Conservation (phyloP, 495 filamentous ascomycete genomes). For the Penicillium longicatenatum region DNA sequence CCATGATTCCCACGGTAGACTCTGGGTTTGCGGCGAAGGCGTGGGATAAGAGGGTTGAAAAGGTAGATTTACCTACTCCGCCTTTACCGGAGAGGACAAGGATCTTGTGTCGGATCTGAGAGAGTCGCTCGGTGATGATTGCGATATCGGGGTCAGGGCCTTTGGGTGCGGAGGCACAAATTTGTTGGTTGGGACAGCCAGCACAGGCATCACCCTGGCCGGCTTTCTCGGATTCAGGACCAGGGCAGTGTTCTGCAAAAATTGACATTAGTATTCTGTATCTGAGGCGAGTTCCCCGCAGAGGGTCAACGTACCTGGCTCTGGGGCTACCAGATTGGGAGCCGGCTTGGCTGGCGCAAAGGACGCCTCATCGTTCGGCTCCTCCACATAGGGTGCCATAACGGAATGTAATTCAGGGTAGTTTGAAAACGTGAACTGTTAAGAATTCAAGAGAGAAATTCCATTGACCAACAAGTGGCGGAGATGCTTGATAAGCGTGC, state of each 20-base stretch:
- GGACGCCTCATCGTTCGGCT: slow-evolving; percentile 59
- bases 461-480: slow-evolving; percentile 27
- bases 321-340: slow-evolving; percentile 85
- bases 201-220: slow-evolving; percentile 87
- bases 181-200: slow-evolving; percentile 92
- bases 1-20: slow-evolving; percentile 85
- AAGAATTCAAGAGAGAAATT: slow-evolving; percentile 16
- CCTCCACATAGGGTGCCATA: slow-evolving; percentile 75
- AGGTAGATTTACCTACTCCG: slow-evolving; percentile 93
- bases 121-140: slow-evolving; percentile 78
- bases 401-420: slow-evolving; percentile 3
- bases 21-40: slow-evolving; percentile 79
- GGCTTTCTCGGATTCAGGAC: slow-evolving; percentile 83
- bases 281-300: slow-evolving; percentile 11
- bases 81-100: slow-evolving; percentile 93
- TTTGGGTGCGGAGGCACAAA: slow-evolving; percentile 92
- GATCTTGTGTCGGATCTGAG: slow-evolving; percentile 84
- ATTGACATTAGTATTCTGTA: slow-evolving; percentile 5
- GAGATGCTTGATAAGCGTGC: slow-evolving; percentile 45
- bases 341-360: slow-evolving; percentile 68
- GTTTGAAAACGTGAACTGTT: neutral
- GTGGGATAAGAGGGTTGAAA: slow-evolving; percentile 82
- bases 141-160: slow-evolving; percentile 94
- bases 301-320: slow-evolving; percentile 61
- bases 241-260: slow-evolving; percentile 81